Evolutionary conservation across 441 rosid genomes (phyloP).

Genomic region (Codiaeum variegatum): DNA sequence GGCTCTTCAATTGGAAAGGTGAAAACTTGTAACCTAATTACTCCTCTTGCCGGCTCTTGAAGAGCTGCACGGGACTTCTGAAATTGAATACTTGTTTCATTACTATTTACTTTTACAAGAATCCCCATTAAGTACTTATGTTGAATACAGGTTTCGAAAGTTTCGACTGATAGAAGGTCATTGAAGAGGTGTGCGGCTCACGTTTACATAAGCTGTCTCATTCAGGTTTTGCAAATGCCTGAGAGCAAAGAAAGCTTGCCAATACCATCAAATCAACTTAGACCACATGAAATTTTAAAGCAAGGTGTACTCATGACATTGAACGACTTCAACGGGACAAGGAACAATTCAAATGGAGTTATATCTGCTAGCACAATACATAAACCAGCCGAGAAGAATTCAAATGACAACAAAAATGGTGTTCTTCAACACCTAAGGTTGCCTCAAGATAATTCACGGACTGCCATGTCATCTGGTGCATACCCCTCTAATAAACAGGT

Average conservation of each 20-base stretch:
- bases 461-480: slow-evolving; percentile 25
- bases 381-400: slow-evolving; percentile 21
- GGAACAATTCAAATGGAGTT: slow-evolving; percentile 29
- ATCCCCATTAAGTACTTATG: slow-evolving; percentile 11
- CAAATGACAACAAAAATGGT: slow-evolving; percentile 28
- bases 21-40: slow-evolving; percentile 1
- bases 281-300: slow-evolving; percentile 34
- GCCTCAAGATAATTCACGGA: slow-evolving; percentile 27
- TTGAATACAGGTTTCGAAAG: slow-evolving; percentile 32
- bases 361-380: slow-evolving; percentile 14
- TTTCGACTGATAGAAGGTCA: slow-evolving; percentile 27
- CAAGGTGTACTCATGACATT: slow-evolving; percentile 28
- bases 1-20: slow-evolving; percentile 44
- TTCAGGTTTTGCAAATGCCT: slow-evolving; percentile 36
- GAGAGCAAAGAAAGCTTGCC: slow-evolving; percentile 33
- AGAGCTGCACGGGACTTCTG: background rate
- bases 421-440: slow-evolving; percentile 23
- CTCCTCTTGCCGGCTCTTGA: slow-evolving; percentile 2
- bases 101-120: slow-evolving; percentile 7
- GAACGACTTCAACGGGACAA: slow-evolving; percentile 26
- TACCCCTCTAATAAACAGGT: slow-evolving; percentile 47
- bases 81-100: background rate
- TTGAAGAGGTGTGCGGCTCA: slow-evolving; percentile 62
- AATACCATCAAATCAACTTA: slow-evolving; percentile 27
- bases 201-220: slow-evolving; percentile 61